phyloP scores from a whole-genome alignment of 2,329 filamentous ascomycete genomes.

The Scolecobasidium constrictum region DNA sequence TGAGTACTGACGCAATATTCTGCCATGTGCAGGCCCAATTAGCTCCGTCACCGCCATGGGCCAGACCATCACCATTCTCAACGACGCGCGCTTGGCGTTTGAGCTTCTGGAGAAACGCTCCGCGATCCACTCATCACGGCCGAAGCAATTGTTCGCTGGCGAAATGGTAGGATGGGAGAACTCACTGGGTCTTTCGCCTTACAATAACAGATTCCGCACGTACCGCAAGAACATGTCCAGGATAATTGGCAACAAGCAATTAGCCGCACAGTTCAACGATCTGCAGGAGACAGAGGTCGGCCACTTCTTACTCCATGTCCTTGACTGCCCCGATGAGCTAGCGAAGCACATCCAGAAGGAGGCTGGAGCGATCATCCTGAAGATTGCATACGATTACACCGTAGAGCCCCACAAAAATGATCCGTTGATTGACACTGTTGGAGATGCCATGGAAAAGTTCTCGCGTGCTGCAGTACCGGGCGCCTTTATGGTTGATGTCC shows the following conservation, averaged over 20 bases:
- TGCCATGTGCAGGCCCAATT: too few relatives aligned
- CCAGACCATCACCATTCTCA: slow-evolving; percentile 32
- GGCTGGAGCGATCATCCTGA: slow-evolving; percentile 29
- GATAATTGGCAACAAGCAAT: slow-evolving; percentile 33
- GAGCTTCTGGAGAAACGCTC: slow-evolving; percentile 38
- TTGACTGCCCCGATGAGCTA: too few relatives aligned
- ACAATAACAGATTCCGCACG: too few relatives aligned
- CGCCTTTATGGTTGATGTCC: slow-evolving; percentile 34
- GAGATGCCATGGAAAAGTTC: slow-evolving; percentile 30
- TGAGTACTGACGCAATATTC: too few relatives aligned
- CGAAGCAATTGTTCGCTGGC: too few relatives aligned
- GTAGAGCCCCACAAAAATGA: slow-evolving; percentile 28
- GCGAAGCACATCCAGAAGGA: too few relatives aligned
- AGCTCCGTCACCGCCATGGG: slow-evolving; percentile 25
- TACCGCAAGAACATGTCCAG: slow-evolving; percentile 36
- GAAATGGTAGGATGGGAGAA: too few relatives aligned
- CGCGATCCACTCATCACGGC: too few relatives aligned
- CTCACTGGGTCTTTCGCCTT: too few relatives aligned
- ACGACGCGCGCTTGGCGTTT: slow-evolving; percentile 30
- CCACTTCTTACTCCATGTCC: too few relatives aligned
- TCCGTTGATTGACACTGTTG: slow-evolving; percentile 32
- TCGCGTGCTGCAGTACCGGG: slow-evolving; percentile 30
- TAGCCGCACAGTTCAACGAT: slow-evolving; percentile 27
- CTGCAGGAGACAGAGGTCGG: slow-evolving; percentile 35
- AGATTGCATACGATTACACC: slow-evolving; percentile 36